phyloP scores from a whole-genome alignment of 192 early-diverging fungal genomes.

The Umbelopsis sp. region DNA sequence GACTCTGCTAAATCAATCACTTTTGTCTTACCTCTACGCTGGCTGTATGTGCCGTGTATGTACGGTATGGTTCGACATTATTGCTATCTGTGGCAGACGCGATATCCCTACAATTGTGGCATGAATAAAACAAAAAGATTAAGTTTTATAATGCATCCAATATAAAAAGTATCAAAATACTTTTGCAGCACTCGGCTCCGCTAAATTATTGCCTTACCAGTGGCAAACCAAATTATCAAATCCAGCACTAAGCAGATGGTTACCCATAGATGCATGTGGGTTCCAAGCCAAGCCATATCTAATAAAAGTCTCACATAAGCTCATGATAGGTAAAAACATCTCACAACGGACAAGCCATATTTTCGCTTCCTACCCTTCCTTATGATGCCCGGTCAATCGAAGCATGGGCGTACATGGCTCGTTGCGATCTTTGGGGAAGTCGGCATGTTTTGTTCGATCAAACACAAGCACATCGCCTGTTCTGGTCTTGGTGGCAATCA shows the following conservation, averaged over 20 bases:
- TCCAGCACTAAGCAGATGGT: conserved; percentile 86
- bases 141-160: no score
- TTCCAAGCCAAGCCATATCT: conserved; percentile 96
- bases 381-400: conserved; percentile 82
- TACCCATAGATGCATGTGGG: conserved; percentile 60
- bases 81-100: conserved; percentile 22
- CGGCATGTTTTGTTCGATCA: conserved; percentile 87
- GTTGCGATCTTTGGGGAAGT: conserved; percentile 59
- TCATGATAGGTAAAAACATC: not conserved
- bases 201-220: conserved; percentile 53
- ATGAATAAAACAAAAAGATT: no score
- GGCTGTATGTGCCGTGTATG: conserved; percentile 85
- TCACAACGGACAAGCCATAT: not conserved
- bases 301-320: not conserved
- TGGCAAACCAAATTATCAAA: conserved; percentile 91
- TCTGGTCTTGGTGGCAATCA: conserved; percentile 94
- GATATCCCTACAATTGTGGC: not conserved
- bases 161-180: no score
- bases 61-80: conserved; percentile 73
- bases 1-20: not conserved
- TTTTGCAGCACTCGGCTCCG: no score
- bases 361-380: conserved; percentile 79
- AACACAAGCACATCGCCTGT: conserved; percentile 91
- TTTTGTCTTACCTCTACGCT: conserved; percentile 75
- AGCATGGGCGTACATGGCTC: conserved; percentile 83